Conservation (phyloP, 805 yeast species). For the Aciculoconidium aculeatum region DNA sequence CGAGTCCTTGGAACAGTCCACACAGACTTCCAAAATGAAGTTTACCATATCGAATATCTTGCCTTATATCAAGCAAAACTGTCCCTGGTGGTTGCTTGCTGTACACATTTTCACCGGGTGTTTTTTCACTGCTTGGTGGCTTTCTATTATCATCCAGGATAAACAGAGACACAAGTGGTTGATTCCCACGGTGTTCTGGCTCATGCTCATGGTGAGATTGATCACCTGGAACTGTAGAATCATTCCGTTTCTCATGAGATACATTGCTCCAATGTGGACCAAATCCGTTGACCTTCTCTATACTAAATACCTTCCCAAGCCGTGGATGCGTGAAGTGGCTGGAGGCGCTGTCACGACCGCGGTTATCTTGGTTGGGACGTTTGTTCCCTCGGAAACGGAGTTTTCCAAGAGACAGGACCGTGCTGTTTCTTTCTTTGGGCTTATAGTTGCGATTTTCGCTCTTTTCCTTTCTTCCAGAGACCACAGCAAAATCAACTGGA, state of each 20-base stretch:
- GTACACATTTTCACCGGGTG: constrained; percentile 15
- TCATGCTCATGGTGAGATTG: constrained; percentile 44
- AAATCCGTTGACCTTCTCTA: constrained; percentile 28
- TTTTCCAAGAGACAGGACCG: constrained; percentile 47
- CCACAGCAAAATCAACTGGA: constrained; percentile 45
- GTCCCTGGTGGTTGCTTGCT: constrained; percentile 11
- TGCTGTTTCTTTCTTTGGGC: constrained; percentile 53
- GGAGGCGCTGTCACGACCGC: constrained; percentile 43
- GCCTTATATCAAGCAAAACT: constrained; percentile 6
- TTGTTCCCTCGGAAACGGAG: constrained; percentile 42
- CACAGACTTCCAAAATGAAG: constrained; percentile 1
- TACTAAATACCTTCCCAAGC: constrained; percentile 35
- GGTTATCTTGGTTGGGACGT: constrained; percentile 49
- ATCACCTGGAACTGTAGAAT: constrained; percentile 44
- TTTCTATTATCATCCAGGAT: constrained; percentile 46
- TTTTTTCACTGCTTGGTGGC: constrained; percentile 37
- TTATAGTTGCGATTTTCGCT: constrained; percentile 39
- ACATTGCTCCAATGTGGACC: constrained; percentile 18
- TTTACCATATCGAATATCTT: constrained; percentile 1
- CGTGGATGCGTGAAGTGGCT: constrained; percentile 31
- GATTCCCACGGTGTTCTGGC: constrained; percentile 51
- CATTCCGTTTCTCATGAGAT: constrained; percentile 10
- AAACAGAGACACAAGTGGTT: constrained; percentile 49
- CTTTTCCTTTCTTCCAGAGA: constrained; percentile 43
- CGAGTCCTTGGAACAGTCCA: background rate